Evolutionary conservation across 2,329 filamentous ascomycete species (phyloP).

Genomic region (Fonsecaea monophora): DNA sequence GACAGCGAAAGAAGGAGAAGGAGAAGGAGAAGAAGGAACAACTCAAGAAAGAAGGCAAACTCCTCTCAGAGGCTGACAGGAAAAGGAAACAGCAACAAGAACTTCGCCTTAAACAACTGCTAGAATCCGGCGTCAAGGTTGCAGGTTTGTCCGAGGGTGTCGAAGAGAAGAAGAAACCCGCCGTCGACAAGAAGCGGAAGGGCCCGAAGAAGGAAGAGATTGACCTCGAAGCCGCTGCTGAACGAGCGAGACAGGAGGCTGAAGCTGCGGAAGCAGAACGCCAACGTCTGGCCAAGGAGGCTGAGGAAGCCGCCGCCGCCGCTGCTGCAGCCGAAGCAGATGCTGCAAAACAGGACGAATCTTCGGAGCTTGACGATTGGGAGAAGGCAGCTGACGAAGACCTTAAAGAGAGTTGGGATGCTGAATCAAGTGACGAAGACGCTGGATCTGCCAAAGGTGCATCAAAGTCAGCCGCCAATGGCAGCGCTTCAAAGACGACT

Average conservation of each 20-base stretch:
- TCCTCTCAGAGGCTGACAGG: conserved; percentile 57
- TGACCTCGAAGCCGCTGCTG: conserved; percentile 58
- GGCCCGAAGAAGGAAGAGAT: conserved; percentile 68
- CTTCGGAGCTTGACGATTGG: conserved; percentile 75
- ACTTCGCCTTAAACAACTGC: conserved; percentile 57
- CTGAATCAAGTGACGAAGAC: conserved; percentile 75
- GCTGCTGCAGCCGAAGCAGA: conserved; percentile 63
- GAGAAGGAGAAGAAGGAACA: conserved; percentile 60
- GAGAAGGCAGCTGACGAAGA: conserved; percentile 77
- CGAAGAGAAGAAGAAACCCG: conserved; percentile 77
- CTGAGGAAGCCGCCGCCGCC: conserved; percentile 78
- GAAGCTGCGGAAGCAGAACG: conserved; percentile 62
- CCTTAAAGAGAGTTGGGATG: conserved; percentile 95
- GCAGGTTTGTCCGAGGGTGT: conserved; percentile 53
- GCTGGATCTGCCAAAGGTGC: conserved; percentile 23
- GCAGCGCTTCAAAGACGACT: conserved; percentile 12
- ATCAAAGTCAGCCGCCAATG: conserved; percentile 15
- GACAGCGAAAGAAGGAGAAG: conserved; percentile 56
- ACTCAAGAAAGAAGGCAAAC: conserved; percentile 56
- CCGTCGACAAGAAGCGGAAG: conserved; percentile 73
- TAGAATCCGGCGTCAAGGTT: conserved; percentile 55
- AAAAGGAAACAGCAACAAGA: conserved; percentile 57
- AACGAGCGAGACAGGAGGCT: conserved; percentile 53
- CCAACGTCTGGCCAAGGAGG: conserved; percentile 68
- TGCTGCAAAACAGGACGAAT: conserved; percentile 67